Base-by-base conservation (phyloP, 257 asterid genomes). In the Ocimum tenuiflorum region DNA sequence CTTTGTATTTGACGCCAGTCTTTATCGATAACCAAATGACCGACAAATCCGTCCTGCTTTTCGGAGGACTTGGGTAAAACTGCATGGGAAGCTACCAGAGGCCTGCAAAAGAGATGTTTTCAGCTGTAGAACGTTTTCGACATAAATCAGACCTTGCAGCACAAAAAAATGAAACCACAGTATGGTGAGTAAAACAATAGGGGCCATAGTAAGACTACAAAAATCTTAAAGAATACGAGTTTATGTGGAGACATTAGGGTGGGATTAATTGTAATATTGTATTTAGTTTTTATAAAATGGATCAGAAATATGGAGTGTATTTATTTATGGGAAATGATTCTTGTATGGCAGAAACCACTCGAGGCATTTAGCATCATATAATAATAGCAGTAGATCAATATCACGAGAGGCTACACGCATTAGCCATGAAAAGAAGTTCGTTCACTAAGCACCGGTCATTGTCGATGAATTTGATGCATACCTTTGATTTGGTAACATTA, bases 401-500 rank as follows among this genome's bases (percentile, higher is more conserved):
- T 36, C 55, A n/a, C 50, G 38, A 65, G 54, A 19, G 24, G 36
- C 60, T 61, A 60, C 39, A 23, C 6, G 19, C 51, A 56, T 6
- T 17, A 50, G 63, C 18, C 17, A 50, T 51, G 27, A 55, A 48
- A 45, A 31, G 51, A 6, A 5, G 12, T 29, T 19, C 18, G n/a
- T 17, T 55, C 18, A n/a, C 27, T 43, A 12, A 64, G 56, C 17
- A 60, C 53, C 8, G 17, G 50, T 4, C 20, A n/a, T n/a, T n/a
- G 17, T 36, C 49, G 29, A 75, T 23, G 60, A 36, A n/a, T 12
- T 36, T 60, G 50, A 65, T 29, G 55, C 78, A n/a, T 63, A 91
- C 98, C 96, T 82, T 69, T 61, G 68, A 71, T 84, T 81, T 36
- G 95, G 78, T 63, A 92, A 60, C 77, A 89, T 63, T 78, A 92